phyloP scores from a whole-genome alignment of 129 eudicot species.

The Artemisia argyi region DNA sequence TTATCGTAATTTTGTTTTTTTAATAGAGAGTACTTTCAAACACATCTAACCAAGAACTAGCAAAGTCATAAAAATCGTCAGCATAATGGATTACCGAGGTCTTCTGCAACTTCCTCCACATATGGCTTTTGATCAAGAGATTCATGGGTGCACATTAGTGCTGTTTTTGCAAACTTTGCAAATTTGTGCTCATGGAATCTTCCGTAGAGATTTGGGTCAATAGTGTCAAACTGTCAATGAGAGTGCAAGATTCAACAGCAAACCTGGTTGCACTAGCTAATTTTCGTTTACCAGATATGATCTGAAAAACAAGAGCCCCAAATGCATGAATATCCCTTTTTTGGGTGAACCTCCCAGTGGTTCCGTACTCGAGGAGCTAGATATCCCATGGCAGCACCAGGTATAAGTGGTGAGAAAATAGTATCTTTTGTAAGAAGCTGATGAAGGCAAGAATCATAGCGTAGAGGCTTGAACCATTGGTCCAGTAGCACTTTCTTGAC shows the following conservation, averaged over 20 bases:
- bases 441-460: conserved; percentile 80
- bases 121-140: conserved; percentile 76
- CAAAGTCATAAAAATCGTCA: too few species aligned
- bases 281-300: conserved; percentile 75
- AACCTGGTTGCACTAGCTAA: conserved; percentile 49
- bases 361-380: conserved; percentile 91
- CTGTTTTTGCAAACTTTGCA: conserved; percentile 62
- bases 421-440: conserved; percentile 94
- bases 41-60: too few species aligned
- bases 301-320: conserved; percentile 84
- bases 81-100: conserved; percentile 57
- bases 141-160: conserved; percentile 76
- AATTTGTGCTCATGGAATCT: conserved; percentile 76
- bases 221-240: conserved; percentile 54
- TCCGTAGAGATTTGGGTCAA: conserved; percentile 66
- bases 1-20: too few species aligned
- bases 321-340: conserved; percentile 88
- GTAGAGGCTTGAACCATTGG: conserved; percentile 55
- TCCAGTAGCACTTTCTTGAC: conserved; percentile 83
- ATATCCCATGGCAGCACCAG: conserved; percentile 99
- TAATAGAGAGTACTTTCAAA: too few species aligned
- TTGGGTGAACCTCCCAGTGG: conserved; percentile 81
- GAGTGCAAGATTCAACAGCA: conserved; percentile 66
- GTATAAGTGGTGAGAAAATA: conserved; percentile 79
- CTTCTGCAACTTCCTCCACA: conserved; percentile 68